Base-by-base conservation (phyloP, 2,329 filamentous ascomycete species). In the Penicillium fuscoglaucum region DNA sequence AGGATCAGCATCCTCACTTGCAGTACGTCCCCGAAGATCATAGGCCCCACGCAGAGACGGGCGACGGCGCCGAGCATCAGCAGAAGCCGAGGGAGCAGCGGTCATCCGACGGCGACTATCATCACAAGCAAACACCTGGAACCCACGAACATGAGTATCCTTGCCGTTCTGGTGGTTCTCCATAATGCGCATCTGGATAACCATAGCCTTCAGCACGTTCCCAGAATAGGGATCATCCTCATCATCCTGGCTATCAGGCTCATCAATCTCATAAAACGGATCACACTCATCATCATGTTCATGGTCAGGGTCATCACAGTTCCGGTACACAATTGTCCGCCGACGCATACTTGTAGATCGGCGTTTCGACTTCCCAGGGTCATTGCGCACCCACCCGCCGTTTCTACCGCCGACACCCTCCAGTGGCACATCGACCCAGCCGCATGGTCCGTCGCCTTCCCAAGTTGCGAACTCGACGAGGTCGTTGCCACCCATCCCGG, bases 81-180 rank as follows among this genome's bases (percentile, higher is more conserved):
- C 72, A 37, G 70, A 72, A 29, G 71, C 72, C 37, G 71, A 73
- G 15, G 72, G 72, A 39, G 63, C 73, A 61, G 65, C 66, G 8
- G 61, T 67, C 40, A 70, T 62, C 3, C 70, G 68, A 4, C 70
- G 68, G 0, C 73, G 70, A 45, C 65, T 71, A 48, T 79, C 76
- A 59, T 82, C 79, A 31, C 70, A 72, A 15, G 85, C 83, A 69
- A 87, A 99, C 10, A 98, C 89, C 78, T 96, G 96, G 74, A 99
- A 84, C 2, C 92, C 93, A 17, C 95, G 84, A 26, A 99, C 84
- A 80, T 99, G 95, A n/a, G 95, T 99, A 73, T 99, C 95, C 74
- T 99, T 99, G 63, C 95, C 95, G 74, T 99, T 99, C 77, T 99
- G 95, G 74, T 99, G 95, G 71, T 99, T 99, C 78, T 98, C 95